Conservation (phyloP, 768 basidiomycete species). For the Cantharellus cinnabarinus region DNA sequence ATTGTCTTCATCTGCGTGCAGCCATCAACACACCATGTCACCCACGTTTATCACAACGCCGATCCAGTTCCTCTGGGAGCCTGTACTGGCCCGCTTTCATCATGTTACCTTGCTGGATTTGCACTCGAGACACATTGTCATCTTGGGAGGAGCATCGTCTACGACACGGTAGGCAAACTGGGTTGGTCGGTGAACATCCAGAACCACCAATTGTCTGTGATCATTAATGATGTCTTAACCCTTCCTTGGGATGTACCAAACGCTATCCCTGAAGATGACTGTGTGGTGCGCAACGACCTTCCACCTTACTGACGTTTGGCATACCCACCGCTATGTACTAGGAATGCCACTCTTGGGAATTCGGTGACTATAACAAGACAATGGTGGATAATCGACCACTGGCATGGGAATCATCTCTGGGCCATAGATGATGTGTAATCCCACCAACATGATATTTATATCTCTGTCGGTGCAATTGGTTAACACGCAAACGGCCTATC, state of each 20-base stretch:
- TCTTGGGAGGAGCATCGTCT: constrained; percentile 58
- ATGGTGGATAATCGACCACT: too few species aligned
- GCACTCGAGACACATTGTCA: constrained; percentile 81
- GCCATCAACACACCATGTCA: constrained; percentile 6
- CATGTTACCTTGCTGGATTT: constrained; percentile 69
- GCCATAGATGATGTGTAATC: too few species aligned
- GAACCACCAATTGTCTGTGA: constrained; percentile 46
- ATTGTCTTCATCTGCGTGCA: background rate
- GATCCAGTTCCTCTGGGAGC: constrained; percentile 83
- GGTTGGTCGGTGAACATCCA: constrained; percentile 55
- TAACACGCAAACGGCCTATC: too few species aligned
- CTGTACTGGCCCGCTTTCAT: constrained; percentile 55
- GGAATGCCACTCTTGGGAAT: constrained; percentile 65
- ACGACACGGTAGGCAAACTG: constrained; percentile 60
- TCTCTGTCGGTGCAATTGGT: too few species aligned
- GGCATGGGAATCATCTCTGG: too few species aligned
- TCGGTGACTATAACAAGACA: constrained; percentile 5
- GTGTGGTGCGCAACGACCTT: constrained; percentile 38
- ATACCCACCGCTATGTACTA: constrained; percentile 12
- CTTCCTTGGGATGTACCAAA: constrained; percentile 56
- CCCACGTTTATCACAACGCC: constrained; percentile 76
- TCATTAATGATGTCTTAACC: constrained; percentile 50
- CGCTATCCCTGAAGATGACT: constrained; percentile 35
- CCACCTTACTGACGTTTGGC: background rate
- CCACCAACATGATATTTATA: too few species aligned